Percentiles rank a stretch among this genome's conserved stretches.
Evolutionary conservation across 371 early-diverging fungal species (phyloP).

Genomic region (Mucor piriformis): DNA sequence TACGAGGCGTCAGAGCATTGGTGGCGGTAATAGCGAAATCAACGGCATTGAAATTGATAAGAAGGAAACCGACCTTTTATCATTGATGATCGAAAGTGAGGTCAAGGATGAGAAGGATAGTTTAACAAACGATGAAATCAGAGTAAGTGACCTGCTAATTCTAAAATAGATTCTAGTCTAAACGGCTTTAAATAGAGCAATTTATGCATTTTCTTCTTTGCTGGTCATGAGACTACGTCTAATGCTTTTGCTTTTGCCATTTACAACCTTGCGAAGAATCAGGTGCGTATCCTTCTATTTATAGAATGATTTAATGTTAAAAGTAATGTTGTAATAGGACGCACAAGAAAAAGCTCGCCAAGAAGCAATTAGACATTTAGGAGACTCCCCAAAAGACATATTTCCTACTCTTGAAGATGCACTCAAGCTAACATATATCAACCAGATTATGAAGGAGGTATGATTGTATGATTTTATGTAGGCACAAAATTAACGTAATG

Average conservation of each 20-base stretch:
- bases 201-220: slow-evolving; percentile 36
- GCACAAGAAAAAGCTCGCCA: slow-evolving; percentile 51
- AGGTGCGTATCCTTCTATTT: slow-evolving; percentile 19
- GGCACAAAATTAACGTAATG: background rate
- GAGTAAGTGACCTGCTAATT: background rate
- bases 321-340: slow-evolving; percentile 18
- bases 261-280: slow-evolving; percentile 28
- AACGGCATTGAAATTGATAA: slow-evolving; percentile 18
- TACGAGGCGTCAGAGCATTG: slow-evolving; percentile 3
- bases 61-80: slow-evolving; percentile 33
- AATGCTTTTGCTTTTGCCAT: slow-evolving; percentile 35
- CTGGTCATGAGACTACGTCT: slow-evolving; percentile 64
- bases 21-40: slow-evolving; percentile 1
- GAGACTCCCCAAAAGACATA: slow-evolving; percentile 39
- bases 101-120: background rate
- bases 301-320: background rate
- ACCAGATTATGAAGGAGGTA: slow-evolving; percentile 43
- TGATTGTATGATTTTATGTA: background rate
- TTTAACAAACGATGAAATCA: slow-evolving; percentile 4
- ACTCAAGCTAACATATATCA: slow-evolving; percentile 43
- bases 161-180: background rate
- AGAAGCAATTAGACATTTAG: slow-evolving; percentile 53
- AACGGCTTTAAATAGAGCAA: slow-evolving; percentile 11
- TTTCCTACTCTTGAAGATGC: slow-evolving; percentile 50
- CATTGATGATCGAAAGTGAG: slow-evolving; percentile 40